Conservation (phyloP, 2,329 filamentous ascomycete species). For the Daldinia sp. region DNA sequence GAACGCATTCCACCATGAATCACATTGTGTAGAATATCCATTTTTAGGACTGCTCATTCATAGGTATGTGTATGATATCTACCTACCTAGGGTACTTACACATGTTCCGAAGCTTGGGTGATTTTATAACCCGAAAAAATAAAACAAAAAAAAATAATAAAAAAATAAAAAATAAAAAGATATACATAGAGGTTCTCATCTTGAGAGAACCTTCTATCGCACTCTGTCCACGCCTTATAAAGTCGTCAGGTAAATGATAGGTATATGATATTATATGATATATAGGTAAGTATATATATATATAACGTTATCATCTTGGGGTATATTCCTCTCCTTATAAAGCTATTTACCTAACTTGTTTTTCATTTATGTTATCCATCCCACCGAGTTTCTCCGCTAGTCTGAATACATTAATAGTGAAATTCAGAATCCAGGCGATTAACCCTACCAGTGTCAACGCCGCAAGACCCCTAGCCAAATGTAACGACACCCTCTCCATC, state of each 20-base stretch:
- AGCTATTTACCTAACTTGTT: constrained; percentile 39
- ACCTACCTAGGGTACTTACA: too few relatives aligned
- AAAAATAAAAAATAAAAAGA: too few relatives aligned
- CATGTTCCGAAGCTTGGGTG: too few relatives aligned
- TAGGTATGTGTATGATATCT: too few relatives aligned
- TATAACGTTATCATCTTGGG: constrained; percentile 18
- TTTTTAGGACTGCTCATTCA: too few relatives aligned
- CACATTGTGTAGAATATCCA: too few relatives aligned
- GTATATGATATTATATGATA: too few relatives aligned
- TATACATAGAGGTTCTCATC: too few relatives aligned
- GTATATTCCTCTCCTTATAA: constrained; percentile 32
- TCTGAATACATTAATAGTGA: constrained; percentile 85
- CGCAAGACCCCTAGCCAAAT: constrained; percentile 75
- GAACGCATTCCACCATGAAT: too few relatives aligned
- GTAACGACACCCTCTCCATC: constrained; percentile 68
- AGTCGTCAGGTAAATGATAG: not conserved
- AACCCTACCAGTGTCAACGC: constrained; percentile 84
- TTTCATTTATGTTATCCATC: constrained; percentile 60
- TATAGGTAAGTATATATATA: too few relatives aligned
- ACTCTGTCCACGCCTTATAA: not conserved
- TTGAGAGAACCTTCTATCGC: not conserved
- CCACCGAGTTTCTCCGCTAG: constrained; percentile 72
- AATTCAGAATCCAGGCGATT: constrained; percentile 90
- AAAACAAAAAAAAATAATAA: too few relatives aligned
- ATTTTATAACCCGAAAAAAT: too few relatives aligned